Percentiles rank a stretch among this genome's conserved stretches.
phyloP scores from a whole-genome alignment of 306 rosid genomes.

The cucumber (Cucumis sativus) region Cucumber_9930_V3 NC_026661.2:20860001-20860500 shows the following conservation, averaged over 20 bases:
- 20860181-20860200: neutral
- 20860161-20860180: no score
- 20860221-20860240: no score
- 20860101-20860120: no score
- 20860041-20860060: neutral
- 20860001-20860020: neutral
- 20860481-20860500: conserved; percentile 56
- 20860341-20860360: neutral
- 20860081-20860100: no score
- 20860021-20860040: neutral
- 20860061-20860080: no score
- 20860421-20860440: conserved; percentile 89
- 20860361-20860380: neutral
- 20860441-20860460: conserved; percentile 7
- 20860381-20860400: neutral
- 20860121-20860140: no score
- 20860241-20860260: no score
- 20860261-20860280: no score
- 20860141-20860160: no score
- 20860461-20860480: neutral
- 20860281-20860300: no score
- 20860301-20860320: no score
- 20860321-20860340: neutral
- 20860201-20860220: neutral
- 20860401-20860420: conserved; percentile 68